These are phyloP conservation scores for Lachancea lanzarotensis DNA, from an alignment of 805 yeast species.

Conservation along the genomic window DNA sequence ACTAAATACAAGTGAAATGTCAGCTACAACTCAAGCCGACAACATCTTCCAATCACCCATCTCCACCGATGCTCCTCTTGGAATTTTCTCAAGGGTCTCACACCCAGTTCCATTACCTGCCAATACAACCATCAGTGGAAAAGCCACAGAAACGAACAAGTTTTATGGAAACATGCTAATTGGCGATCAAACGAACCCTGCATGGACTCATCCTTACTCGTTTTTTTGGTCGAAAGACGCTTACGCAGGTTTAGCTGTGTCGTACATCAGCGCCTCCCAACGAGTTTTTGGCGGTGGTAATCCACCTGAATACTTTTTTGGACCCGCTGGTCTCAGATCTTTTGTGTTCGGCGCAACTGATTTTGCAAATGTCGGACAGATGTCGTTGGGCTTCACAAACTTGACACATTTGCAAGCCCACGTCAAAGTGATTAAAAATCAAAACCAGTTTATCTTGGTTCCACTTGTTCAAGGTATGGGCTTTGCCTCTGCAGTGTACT, in stretches of 20 bases:
- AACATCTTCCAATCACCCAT: conserved; percentile 28
- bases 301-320: conserved; percentile 57
- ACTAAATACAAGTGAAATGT: background rate
- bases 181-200: conserved; percentile 58
- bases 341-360: conserved; percentile 45
- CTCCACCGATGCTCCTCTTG: conserved; percentile 38
- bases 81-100: conserved; percentile 39
- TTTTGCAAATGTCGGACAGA: conserved; percentile 27
- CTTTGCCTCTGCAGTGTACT: conserved; percentile 60
- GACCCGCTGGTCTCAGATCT: conserved; percentile 61
- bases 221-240: conserved; percentile 56
- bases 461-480: conserved; percentile 83
- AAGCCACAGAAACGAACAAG: conserved; percentile 67
- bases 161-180: conserved; percentile 69
- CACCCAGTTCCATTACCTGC: conserved; percentile 28
- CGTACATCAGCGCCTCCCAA: conserved; percentile 54
- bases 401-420: conserved; percentile 34
- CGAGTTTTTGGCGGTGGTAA: conserved; percentile 58
- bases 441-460: conserved; percentile 38
- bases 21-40: conserved; percentile 4
- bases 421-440: conserved; percentile 22
- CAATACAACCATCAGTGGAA: conserved; percentile 13
- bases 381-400: conserved; percentile 25
- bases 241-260: conserved; percentile 56
- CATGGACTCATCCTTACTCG: conserved; percentile 80